A percentile compares a stretch with the other conserved stretches of the same genome.
Evolutionary conservation across 148 eudicot species (phyloP).

Genomic region (Pouteria glomerata): DNA sequence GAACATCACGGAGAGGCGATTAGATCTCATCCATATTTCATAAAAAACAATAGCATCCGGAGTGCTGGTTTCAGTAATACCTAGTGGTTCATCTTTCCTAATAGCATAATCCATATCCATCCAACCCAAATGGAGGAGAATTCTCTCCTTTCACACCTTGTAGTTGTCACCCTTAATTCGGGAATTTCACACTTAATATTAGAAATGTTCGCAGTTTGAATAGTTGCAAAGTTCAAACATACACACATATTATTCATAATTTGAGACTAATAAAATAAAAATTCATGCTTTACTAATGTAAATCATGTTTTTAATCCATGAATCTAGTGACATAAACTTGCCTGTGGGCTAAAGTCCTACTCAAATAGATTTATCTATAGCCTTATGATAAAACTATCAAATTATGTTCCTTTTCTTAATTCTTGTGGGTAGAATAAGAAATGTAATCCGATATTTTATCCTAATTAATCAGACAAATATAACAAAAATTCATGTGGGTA

Average conservation of each 20-base stretch:
- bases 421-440: neutral
- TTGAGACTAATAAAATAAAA: neutral
- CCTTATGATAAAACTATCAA: too few species aligned
- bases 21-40: neutral
- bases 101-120: neutral
- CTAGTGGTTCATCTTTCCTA: neutral
- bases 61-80: neutral
- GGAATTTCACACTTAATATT: neutral
- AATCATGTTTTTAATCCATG: neutral
- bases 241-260: neutral
- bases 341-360: too few species aligned
- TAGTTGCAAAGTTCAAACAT: neutral
- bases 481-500: neutral
- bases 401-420: neutral
- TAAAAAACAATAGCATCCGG: neutral
- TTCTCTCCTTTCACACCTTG: neutral
- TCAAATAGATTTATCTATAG: too few species aligned
- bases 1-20: neutral
- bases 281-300: neutral
- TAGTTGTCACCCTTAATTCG: neutral
- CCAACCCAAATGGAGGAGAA: neutral
- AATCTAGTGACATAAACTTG: too few species aligned
- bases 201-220: neutral
- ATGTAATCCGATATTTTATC: neutral
- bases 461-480: neutral